These are phyloP conservation scores for Trichomonas tenax DNA, from an alignment of 208 protist species.

Conservation along the genomic window DNA sequence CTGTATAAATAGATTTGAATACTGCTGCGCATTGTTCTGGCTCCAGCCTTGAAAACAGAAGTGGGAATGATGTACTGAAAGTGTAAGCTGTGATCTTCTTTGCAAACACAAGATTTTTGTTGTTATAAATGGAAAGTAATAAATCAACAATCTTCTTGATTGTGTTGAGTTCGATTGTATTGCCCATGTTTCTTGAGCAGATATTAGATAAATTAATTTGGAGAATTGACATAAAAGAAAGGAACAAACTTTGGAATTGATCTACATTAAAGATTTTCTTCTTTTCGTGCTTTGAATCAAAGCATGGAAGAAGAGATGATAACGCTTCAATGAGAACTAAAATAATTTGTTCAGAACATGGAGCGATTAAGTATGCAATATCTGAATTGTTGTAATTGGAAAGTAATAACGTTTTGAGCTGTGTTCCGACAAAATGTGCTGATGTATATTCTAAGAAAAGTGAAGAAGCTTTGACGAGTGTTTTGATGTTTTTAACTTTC, in stretches of 20 bases:
- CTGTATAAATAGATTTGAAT: background rate
- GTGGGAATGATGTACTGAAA: background rate
- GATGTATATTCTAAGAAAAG: background rate
- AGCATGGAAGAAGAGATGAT: background rate
- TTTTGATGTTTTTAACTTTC: background rate
- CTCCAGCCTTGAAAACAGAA: background rate
- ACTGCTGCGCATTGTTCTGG: background rate
- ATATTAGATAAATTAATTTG: background rate
- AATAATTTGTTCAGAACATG: background rate
- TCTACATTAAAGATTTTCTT: background rate
- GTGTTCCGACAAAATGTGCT: background rate
- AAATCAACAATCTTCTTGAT: background rate
- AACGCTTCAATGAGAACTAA: background rate
- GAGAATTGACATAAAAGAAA: background rate
- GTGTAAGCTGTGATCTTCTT: background rate
- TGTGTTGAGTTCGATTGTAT: background rate
- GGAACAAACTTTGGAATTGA: background rate
- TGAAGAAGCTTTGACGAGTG: background rate
- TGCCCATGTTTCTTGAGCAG: background rate
- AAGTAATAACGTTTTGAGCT: background rate
- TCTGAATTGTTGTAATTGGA: background rate
- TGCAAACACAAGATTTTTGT: background rate
- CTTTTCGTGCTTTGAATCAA: background rate
- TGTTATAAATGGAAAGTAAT: background rate
- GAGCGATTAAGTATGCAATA: background rate